Evolutionary conservation across 164 flowering plant genomes (phyloP), one percentile per base, ranked within the genome.

Genomic region (Tetrastigma voinierianum): DNA sequence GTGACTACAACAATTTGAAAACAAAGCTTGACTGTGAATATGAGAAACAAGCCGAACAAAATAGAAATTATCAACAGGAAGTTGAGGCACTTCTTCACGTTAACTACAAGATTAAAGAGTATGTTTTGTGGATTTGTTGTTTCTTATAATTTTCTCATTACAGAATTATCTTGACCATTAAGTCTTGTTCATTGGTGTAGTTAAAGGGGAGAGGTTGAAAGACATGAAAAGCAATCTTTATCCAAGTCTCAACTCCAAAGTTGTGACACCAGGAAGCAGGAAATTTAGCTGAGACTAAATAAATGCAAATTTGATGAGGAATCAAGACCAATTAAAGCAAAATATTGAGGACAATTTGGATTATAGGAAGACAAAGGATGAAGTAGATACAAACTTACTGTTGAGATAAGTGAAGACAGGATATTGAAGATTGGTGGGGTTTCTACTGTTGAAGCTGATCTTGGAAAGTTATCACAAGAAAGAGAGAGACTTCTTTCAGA

Each of bases 341-440:
- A 92, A 89, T 75, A 92, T 95, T 67, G 95, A 84, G 78, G 95
- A 88, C 59, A 95, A 92, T 64, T 78, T 95, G n/a, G 82, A 85
- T 57, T 95, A 87, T 81, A 80, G n/a, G n/a, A n/a, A n/a, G 72
- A 82, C 83, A 58, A 95, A 89, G 72, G 84, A 85, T 63, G 84
- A 85, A 66, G 90, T 95, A 9, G 97, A 87, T 59, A n/a, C n/a
- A 79, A 70, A 64, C 92, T 89, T 65, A 69, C 86, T 18, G 67
- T 43, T 55, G 97, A 89, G 65, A 87, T 93, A 90, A 65, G 74
- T 82, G 97, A 93, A 84, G 93, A 88, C 0, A 74, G 72, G 61
- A 77, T 85, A 55, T 25, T 87, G 71, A 81, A 80, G 69, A 81
- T 81, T 64, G 99, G 98, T 61, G 93, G 91, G 57, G 57, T 86